phyloP scores from a whole-genome alignment of 306 rosid genomes.

The Quercus ilex region DNA sequence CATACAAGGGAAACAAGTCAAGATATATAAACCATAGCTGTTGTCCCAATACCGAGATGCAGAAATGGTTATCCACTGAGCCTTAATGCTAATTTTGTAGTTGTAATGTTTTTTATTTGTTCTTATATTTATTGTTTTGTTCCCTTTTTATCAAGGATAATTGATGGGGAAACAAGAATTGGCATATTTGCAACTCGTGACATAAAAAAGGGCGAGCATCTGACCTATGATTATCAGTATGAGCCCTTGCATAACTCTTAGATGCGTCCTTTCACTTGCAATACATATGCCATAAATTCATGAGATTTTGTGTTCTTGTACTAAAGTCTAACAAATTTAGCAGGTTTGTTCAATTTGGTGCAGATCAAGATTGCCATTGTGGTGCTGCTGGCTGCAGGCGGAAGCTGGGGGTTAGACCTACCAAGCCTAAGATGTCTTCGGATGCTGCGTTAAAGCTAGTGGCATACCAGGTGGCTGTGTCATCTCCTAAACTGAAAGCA shows the following conservation, averaged over 20 bases:
- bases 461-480: constrained; percentile 73
- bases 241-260: constrained; percentile 36
- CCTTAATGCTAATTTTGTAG: constrained; percentile 27
- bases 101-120: background rate
- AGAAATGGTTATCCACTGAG: constrained; percentile 68
- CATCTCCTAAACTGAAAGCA: constrained; percentile 55
- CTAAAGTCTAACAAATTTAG: constrained; percentile 55
- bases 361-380: constrained; percentile 99
- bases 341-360: constrained; percentile 99
- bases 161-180: constrained; percentile 90
- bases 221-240: constrained; percentile 95
- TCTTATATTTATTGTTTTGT: constrained; percentile 8
- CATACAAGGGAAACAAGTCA: constrained; percentile 94
- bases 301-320: background rate
- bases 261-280: constrained; percentile 13
- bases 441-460: constrained; percentile 89
- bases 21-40: constrained; percentile 97
- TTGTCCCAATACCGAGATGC: constrained; percentile 98
- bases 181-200: constrained; percentile 81
- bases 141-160: constrained; percentile 56
- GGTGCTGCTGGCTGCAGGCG: constrained; percentile 81
- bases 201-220: constrained; percentile 82
- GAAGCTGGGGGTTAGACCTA: constrained; percentile 80
- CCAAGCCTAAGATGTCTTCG: constrained; percentile 75
- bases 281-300: background rate